Percentiles rank a stretch among this genome's conserved stretches.
Conservation (phyloP, 2,329 filamentous ascomycete genomes). For the Penicillium sp. region DNA sequence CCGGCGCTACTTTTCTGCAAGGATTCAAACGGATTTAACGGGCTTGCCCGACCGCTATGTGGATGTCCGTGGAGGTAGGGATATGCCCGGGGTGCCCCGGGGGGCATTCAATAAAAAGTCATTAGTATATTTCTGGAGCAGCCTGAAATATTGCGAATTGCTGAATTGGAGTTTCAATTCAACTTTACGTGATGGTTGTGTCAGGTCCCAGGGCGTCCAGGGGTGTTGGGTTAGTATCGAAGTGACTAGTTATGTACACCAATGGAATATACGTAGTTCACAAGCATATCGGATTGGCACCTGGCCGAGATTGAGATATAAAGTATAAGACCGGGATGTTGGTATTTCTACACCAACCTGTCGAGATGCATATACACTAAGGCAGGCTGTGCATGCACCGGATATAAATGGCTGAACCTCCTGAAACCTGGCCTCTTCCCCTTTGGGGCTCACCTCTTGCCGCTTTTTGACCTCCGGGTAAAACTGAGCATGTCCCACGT, state of each 20-base stretch:
- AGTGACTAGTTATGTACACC: background rate
- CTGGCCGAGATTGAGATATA: background rate
- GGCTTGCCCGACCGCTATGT: background rate
- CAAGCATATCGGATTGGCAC: background rate
- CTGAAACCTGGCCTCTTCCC: background rate
- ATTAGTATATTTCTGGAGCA: background rate
- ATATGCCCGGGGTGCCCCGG: background rate
- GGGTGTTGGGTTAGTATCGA: background rate
- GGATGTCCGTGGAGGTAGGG: background rate
- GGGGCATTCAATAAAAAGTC: background rate
- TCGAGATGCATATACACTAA: background rate
- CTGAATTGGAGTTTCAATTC: background rate
- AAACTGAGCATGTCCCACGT: background rate
- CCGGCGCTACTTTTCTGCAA: background rate
- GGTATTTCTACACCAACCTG: background rate
- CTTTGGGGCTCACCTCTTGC: background rate
- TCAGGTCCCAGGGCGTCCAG: background rate
- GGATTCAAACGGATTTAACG: background rate
- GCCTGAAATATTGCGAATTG: background rate
- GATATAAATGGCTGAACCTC: background rate
- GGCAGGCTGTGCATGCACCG: background rate
- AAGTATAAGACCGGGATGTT: background rate
- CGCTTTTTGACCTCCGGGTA: background rate
- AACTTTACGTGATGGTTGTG: background rate
- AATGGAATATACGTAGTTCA: background rate